Evolutionary conservation across 306 rosid species (phyloP), one percentile per base, ranked within the genome.

Genomic region (Sophora flavescens): DNA sequence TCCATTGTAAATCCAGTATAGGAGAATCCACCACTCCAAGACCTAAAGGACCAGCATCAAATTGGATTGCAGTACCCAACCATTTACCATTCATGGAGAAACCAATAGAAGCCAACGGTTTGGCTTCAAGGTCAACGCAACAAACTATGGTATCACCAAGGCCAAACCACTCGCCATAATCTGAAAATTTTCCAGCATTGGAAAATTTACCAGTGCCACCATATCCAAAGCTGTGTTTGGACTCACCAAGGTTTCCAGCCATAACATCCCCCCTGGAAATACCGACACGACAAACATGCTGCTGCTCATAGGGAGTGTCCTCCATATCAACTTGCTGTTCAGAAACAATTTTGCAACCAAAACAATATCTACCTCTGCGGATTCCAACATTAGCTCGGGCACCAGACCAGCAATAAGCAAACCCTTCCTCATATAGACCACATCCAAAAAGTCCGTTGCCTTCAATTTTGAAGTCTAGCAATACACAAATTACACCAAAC

Each of bases 361-460:
- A 89, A 75, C 90, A 87, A 76, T 87, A 89, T 64, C 80, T 89
- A 36, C 93, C 88, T 16, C 72, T 59, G 3, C 62, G 63, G 66
- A 87, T 89, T 44, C 90, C 91, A 77, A 75, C 71, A 36, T 59
- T 87, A 26, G 87, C 88, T 14, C 88, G 82, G 14, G 88, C 88
- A 48, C 87, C 91, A 0, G 91, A 89, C 89, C 91, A 87, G 62
- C 88, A 89, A 71, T 85, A 89, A 67, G 89, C 86, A 87, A 89
- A 89, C 22, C 91, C 89, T 54, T 87, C 33, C 32, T 83, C 89
- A 59, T 77, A 35, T 41, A 87, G 85, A 0, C 81, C 89, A 53
- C 69, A 81, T 56, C 83, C 83, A 64, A 64, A 45, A 54, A 72
- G 26, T 35, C 83, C 74, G 47, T 80, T 54, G 35, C 53, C 0